Evolutionary conservation across 495 filamentous ascomycete genomes (phyloP).

Genomic region (Evansstolkia leycettana): DNA sequence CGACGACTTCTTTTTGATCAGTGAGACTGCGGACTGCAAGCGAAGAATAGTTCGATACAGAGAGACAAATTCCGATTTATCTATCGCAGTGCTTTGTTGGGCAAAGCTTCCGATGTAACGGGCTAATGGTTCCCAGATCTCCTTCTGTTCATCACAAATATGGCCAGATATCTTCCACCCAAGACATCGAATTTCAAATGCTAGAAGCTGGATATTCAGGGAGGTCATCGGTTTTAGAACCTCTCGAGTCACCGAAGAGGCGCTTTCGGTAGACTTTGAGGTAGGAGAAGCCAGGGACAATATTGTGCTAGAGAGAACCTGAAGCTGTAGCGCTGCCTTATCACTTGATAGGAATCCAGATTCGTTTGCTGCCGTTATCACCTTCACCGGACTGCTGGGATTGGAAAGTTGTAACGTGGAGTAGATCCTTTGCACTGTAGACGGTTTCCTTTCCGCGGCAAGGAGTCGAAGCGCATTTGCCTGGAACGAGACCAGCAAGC

Average conservation of each 20-base stretch:
- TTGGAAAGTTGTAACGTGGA: slow-evolving; percentile 30
- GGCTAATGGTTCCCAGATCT: slow-evolving; percentile 56
- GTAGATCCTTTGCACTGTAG: slow-evolving; percentile 38
- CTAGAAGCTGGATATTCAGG: slow-evolving; percentile 54
- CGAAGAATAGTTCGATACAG: slow-evolving; percentile 26
- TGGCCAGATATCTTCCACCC: slow-evolving; percentile 69
- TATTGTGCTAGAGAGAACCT: slow-evolving; percentile 54
- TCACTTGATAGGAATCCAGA: slow-evolving; percentile 26
- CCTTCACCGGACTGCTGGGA: slow-evolving; percentile 49
- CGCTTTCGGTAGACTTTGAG: slow-evolving; percentile 17
- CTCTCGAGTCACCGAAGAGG: slow-evolving; percentile 33
- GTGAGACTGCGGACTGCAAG: slow-evolving; percentile 21
- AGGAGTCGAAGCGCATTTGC: slow-evolving; percentile 39
- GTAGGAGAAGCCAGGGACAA: slow-evolving; percentile 44
- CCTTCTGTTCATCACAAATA: slow-evolving; percentile 50
- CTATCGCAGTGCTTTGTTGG: slow-evolving; percentile 34
- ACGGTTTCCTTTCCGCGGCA: slow-evolving; percentile 25
- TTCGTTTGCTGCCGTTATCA: slow-evolving; percentile 44
- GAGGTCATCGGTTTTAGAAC: slow-evolving; percentile 44
- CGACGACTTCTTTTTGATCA: slow-evolving; percentile 15
- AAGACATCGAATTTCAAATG: slow-evolving; percentile 48
- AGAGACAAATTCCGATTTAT: slow-evolving; percentile 26
- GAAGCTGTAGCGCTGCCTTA: slow-evolving; percentile 59
- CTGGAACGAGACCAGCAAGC: slow-evolving; percentile 28
- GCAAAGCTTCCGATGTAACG: slow-evolving; percentile 52